These are phyloP conservation scores for Amanita pallidorosea DNA, from an alignment of 768 basidiomycete species.

Conservation along the genomic window DNA sequence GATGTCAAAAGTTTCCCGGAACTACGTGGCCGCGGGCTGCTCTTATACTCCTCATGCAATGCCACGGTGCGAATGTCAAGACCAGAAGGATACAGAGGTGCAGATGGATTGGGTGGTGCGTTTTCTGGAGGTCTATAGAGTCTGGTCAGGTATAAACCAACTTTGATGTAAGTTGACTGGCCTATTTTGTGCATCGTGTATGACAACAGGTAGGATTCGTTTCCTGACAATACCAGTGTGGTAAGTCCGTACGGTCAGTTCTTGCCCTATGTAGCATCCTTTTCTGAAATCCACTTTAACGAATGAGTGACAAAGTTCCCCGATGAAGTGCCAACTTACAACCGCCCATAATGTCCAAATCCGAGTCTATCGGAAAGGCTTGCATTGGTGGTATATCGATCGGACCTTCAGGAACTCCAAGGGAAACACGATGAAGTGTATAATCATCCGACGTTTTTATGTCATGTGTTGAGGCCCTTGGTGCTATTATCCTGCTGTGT, in stretches of 20 bases:
- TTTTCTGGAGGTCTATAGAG: constrained; percentile 2
- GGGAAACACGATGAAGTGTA: constrained; percentile 64
- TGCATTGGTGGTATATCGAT: constrained; percentile 66
- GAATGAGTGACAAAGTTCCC: constrained; percentile 7
- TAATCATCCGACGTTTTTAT: constrained; percentile 45
- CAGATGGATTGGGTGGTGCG: constrained; percentile 16
- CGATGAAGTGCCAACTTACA: constrained; percentile 37
- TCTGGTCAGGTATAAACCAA: not conserved
- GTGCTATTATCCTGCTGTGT: constrained; percentile 34
- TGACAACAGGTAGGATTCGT: constrained; percentile 72
- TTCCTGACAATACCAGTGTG: constrained; percentile 90
- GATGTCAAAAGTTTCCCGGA: constrained; percentile 67
- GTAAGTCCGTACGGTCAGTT: constrained; percentile 92
- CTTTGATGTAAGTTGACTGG: constrained; percentile 11
- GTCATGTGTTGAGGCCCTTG: constrained; percentile 39
- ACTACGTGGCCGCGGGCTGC: constrained; percentile 50
- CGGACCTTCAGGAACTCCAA: constrained; percentile 83
- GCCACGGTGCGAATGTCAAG: constrained; percentile 27
- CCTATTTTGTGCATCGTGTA: constrained; percentile 32
- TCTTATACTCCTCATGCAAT: constrained; percentile 14
- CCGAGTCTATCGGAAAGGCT: constrained; percentile 90
- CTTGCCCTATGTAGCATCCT: constrained; percentile 97
- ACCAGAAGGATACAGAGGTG: not conserved
- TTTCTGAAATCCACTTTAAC: constrained; percentile 82
- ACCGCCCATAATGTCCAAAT: constrained; percentile 91